Percentiles rank a stretch among this genome's conserved stretches.
These are phyloP conservation scores for Aspergillus arachidicola DNA, from an alignment of 2,329 filamentous ascomycete genomes.

Conservation along the genomic window DNA sequence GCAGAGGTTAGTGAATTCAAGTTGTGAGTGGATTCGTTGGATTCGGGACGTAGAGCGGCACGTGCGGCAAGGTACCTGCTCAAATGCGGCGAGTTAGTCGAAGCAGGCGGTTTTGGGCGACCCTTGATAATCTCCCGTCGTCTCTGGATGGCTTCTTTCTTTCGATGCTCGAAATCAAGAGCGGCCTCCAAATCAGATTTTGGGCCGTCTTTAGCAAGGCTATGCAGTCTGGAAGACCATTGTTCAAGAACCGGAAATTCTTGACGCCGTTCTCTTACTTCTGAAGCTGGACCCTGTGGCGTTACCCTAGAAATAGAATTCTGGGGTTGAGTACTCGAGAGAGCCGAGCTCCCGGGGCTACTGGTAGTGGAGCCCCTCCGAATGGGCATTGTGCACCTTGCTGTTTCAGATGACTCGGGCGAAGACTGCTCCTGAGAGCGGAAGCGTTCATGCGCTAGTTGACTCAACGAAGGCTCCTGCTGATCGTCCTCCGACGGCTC, in stretches of 20 bases:
- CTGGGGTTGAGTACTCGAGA: not conserved
- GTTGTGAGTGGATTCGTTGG: not conserved
- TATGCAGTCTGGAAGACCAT: slow-evolving; percentile 27
- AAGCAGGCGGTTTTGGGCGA: not conserved
- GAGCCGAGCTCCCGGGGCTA: not conserved
- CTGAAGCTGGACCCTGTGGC: not conserved
- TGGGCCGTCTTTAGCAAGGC: slow-evolving; percentile 11
- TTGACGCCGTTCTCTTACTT: slow-evolving; percentile 12
- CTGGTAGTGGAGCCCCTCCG: not conserved
- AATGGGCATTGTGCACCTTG: not conserved
- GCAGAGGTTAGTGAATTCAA: not conserved
- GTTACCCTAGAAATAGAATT: too few relatives aligned
- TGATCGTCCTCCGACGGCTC: not conserved
- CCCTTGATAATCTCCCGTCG: slow-evolving; percentile 25
- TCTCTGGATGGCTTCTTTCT: slow-evolving; percentile 36
- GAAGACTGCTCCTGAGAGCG: slow-evolving; percentile 1
- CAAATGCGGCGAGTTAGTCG: slow-evolving; percentile 29
- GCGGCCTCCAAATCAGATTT: slow-evolving; percentile 31
- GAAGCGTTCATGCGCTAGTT: slow-evolving; percentile 20
- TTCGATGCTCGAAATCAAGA: slow-evolving; percentile 43
- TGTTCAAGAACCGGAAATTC: slow-evolving; percentile 27
- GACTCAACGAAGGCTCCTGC: slow-evolving; percentile 11
- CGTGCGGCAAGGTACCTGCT: slow-evolving; percentile 36
- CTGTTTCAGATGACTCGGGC: not conserved
- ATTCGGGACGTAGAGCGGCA: slow-evolving; percentile 22